These are phyloP conservation scores for Nicotiana noctiflora DNA, from an alignment of 257 asterid species.

Conservation along the genomic window DNA sequence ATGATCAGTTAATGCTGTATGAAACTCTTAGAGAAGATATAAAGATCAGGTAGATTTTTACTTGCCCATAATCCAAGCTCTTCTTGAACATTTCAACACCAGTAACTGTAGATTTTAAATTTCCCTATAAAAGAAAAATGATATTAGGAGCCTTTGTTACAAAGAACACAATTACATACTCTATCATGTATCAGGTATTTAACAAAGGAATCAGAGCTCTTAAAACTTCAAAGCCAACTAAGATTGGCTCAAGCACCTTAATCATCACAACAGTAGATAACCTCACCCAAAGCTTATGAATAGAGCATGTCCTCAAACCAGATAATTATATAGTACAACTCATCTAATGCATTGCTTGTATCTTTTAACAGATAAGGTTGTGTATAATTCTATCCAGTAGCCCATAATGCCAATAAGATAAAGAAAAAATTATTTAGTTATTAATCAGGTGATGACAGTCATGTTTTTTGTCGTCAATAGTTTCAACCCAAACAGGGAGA, in stretches of 20 bases:
- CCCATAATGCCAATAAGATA: background rate
- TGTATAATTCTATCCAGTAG: background rate
- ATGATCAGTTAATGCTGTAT: constrained; percentile 1
- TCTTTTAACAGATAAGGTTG: background rate
- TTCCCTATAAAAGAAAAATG: constrained; percentile 43
- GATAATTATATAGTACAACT: background rate
- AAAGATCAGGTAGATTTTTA: constrained; percentile 16
- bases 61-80: constrained; percentile 88
- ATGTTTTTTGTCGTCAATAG: background rate
- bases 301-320: background rate
- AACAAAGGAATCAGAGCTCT: constrained; percentile 1
- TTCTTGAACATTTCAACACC: constrained; percentile 99
- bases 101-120: constrained; percentile 74
- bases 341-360: background rate
- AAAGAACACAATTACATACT: background rate
- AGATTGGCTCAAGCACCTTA: background rate
- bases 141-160: background rate
- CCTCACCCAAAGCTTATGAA: background rate
- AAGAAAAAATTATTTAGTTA: background rate
- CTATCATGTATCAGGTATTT: background rate
- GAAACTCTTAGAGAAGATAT: background rate
- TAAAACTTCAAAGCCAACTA: background rate
- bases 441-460: background rate
- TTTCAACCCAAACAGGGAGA: background rate
- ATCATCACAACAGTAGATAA: background rate